A percentile compares a stretch with the other conserved stretches of the same genome.
Conservation (phyloP, 768 basidiomycete genomes). For the Termitomyces sp. region DNA sequence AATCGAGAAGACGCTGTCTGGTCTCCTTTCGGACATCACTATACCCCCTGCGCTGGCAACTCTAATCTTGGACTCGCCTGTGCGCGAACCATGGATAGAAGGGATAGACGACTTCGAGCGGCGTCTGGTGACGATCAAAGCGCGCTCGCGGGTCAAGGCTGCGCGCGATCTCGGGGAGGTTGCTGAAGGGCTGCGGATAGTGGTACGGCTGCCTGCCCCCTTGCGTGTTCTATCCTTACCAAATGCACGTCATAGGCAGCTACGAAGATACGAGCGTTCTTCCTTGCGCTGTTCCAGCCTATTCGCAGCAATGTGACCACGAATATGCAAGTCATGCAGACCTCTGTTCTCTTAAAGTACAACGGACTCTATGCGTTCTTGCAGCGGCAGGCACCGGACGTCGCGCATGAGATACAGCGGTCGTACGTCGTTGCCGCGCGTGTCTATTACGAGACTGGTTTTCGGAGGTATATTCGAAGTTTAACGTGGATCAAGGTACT, state of each 20-base stretch:
- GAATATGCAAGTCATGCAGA: slow-evolving; percentile 91
- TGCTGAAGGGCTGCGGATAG: slow-evolving; percentile 81
- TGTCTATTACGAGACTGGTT: slow-evolving; percentile 93
- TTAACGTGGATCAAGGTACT: slow-evolving; percentile 73
- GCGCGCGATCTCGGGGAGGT: slow-evolving; percentile 80
- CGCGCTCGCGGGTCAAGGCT: slow-evolving; percentile 79
- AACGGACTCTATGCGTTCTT: slow-evolving; percentile 79
- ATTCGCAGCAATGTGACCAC: slow-evolving; percentile 80
- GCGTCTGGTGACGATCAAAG: slow-evolving; percentile 59
- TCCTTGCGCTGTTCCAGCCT: slow-evolving; percentile 77
- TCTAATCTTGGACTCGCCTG: slow-evolving; percentile 77
- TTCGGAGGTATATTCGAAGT: slow-evolving; percentile 82
- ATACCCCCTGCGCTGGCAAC: slow-evolving; percentile 76
- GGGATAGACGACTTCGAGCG: slow-evolving; percentile 79
- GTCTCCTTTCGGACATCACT: slow-evolving; percentile 72
- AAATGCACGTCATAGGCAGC: slow-evolving; percentile 55
- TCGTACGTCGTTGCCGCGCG: slow-evolving; percentile 80
- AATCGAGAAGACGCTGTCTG: slow-evolving; percentile 84
- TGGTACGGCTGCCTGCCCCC: slow-evolving; percentile 39
- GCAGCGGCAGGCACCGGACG: slow-evolving; percentile 70
- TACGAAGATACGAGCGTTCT: slow-evolving; percentile 82
- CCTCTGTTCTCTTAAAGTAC: slow-evolving; percentile 80
- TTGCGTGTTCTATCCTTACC: no score
- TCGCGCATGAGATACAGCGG: slow-evolving; percentile 84
- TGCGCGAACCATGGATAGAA: slow-evolving; percentile 84